These are phyloP conservation scores for Pycnococcus provasolii DNA, from an alignment of 139 green algal species.

Conservation along the genomic window DNA sequence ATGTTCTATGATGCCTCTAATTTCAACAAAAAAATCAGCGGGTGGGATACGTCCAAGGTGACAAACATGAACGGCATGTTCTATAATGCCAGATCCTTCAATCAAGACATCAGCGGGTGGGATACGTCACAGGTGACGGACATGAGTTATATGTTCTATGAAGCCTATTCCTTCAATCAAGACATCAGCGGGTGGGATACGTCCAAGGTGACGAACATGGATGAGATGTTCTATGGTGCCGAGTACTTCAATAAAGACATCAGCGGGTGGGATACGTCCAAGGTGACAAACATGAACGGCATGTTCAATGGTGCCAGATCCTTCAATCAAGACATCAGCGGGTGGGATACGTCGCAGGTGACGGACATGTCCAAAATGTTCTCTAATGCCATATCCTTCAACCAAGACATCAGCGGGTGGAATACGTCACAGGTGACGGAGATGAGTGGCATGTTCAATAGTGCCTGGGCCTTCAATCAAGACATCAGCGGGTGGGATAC, in stretches of 20 bases:
- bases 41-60: slow-evolving; percentile 21
- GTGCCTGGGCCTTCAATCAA: neutral
- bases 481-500: slow-evolving; percentile 1
- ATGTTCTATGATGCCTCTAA: slow-evolving; percentile 14
- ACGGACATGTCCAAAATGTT: slow-evolving; percentile 14
- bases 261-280: neutral
- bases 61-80: slow-evolving; percentile 22
- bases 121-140: slow-evolving; percentile 13
- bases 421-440: neutral
- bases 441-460: slow-evolving; percentile 1
- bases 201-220: slow-evolving; percentile 21
- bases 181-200: slow-evolving; percentile 23
- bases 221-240: slow-evolving; percentile 8
- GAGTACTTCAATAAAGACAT: slow-evolving; percentile 3
- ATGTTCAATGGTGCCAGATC: slow-evolving; percentile 3
- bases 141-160: slow-evolving; percentile 22
- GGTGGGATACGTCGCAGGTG: slow-evolving; percentile 10
- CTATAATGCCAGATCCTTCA: neutral
- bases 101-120: slow-evolving; percentile 17
- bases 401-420: slow-evolving; percentile 12
- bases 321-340: slow-evolving; percentile 7
- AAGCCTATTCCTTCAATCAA: slow-evolving; percentile 4
- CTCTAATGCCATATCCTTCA: neutral
- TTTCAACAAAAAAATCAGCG: slow-evolving; percentile 18
- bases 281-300: slow-evolving; percentile 15